Conservation (phyloP, 495 filamentous ascomycete genomes). For the Thozetella sp. region DNA sequence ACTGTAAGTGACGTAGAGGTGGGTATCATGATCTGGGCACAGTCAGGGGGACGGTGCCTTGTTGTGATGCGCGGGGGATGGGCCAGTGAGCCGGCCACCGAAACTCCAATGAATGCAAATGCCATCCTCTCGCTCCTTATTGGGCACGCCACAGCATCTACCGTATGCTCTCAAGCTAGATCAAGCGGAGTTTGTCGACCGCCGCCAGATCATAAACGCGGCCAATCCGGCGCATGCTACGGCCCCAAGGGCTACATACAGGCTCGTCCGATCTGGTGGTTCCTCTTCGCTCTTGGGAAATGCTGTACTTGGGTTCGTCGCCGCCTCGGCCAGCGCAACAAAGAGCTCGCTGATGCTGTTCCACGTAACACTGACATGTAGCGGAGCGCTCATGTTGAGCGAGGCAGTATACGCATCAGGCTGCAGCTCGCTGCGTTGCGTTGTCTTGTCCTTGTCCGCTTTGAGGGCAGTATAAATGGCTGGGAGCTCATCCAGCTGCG, state of each 20-base stretch:
- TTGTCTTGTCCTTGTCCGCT: conserved; percentile 91
- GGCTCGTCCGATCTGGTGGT: conserved; percentile 74
- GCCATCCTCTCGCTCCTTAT: neutral
- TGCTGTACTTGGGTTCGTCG: conserved; percentile 82
- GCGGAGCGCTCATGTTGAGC: conserved; percentile 79
- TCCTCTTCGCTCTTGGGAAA: conserved; percentile 88
- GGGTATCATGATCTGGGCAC: conserved; percentile 18
- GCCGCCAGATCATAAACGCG: conserved; percentile 69
- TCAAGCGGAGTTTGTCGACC: conserved; percentile 40
- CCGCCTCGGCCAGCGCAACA: conserved; percentile 83
- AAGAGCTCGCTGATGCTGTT: conserved; percentile 88
- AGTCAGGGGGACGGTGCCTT: conserved; percentile 6
- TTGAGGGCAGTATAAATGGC: conserved; percentile 91
- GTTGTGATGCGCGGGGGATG: conserved; percentile 6
- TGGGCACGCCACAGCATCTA: too few relatives aligned
- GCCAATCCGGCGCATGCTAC: conserved; percentile 81
- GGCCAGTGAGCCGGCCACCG: too few relatives aligned
- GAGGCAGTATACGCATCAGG: conserved; percentile 87
- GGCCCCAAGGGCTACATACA: conserved; percentile 85
- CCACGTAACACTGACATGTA: conserved; percentile 96
- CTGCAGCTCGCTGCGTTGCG: conserved; percentile 86
- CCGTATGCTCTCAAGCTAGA: neutral
- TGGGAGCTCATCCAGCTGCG: conserved; percentile 83
- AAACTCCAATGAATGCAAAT: conserved; percentile 2
- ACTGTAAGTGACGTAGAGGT: neutral